Evolutionary conservation across 2,329 filamentous ascomycete species (phyloP).

Genomic region (Colletotrichum camelliae): DNA sequence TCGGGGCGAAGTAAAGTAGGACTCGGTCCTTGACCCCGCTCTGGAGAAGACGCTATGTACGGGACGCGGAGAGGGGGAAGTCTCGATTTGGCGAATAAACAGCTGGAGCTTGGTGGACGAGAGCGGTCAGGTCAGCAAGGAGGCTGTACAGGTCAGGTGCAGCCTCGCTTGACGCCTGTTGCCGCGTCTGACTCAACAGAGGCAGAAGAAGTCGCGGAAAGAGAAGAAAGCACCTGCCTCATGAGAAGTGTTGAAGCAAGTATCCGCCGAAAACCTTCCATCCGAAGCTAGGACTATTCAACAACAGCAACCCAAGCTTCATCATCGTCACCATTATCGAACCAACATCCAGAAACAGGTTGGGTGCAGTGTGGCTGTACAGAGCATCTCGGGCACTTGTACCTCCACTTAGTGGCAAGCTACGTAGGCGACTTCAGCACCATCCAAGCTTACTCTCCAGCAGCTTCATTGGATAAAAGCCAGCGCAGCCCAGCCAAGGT

Average conservation of each 20-base stretch:
- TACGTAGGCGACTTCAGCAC: not conserved
- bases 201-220: not conserved
- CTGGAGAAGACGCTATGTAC: not conserved
- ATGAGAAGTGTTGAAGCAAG: not conserved
- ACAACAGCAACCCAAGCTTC: not conserved
- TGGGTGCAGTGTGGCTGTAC: not conserved
- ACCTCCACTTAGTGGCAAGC: not conserved
- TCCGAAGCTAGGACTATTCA: not conserved
- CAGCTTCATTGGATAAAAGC: conserved; percentile 3
- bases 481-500: not conserved
- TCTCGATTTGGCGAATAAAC: not conserved
- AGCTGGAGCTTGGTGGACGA: not conserved
- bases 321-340: not conserved
- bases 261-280: not conserved
- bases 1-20: not conserved
- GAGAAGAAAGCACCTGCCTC: not conserved
- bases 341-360: not conserved
- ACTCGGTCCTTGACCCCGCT: not conserved
- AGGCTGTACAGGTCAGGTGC: conserved; percentile 21
- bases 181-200: not conserved
- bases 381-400: not conserved
- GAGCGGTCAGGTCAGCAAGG: not conserved
- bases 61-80: not conserved
- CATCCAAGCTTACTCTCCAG: not conserved
- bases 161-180: not conserved